Conservation (phyloP, 495 filamentous ascomycete species). For the Monascus purpureus region DNA sequence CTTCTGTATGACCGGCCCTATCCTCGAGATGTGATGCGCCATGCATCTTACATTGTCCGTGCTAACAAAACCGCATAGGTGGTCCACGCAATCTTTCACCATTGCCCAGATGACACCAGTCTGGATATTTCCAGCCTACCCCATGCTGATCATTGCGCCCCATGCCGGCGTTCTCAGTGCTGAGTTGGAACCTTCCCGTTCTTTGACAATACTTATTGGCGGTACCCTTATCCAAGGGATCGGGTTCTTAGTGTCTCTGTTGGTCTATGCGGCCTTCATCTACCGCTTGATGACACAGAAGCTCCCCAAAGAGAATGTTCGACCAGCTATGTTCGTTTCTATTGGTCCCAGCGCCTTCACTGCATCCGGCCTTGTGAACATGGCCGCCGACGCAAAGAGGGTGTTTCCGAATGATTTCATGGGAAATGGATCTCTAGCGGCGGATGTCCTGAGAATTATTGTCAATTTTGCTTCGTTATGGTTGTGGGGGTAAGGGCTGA, state of each 20-base stretch:
- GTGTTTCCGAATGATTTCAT: conserved; percentile 41
- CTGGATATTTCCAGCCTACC: conserved; percentile 87
- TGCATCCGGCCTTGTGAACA: conserved; percentile 49
- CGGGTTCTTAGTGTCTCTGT: conserved; percentile 71
- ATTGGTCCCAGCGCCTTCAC: conserved; percentile 75
- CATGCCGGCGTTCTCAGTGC: conserved; percentile 53
- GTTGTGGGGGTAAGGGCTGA: conserved; percentile 70
- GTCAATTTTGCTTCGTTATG: conserved; percentile 54
- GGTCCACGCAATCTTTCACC: conserved; percentile 63
- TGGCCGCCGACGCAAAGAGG: conserved; percentile 34
- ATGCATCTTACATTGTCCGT: too few relatives aligned
- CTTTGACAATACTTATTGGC: conserved; percentile 53
- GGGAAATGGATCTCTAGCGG: conserved; percentile 43
- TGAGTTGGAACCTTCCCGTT: conserved; percentile 26
- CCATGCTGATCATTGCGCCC: conserved; percentile 65
- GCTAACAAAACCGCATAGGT: too few relatives aligned
- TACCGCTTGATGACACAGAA: conserved; percentile 90
- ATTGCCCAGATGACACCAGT: conserved; percentile 81
- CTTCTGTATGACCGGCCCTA: conserved; percentile 35
- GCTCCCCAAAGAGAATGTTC: conserved; percentile 57
- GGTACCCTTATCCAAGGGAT: conserved; percentile 67
- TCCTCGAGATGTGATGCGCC: too few relatives aligned
- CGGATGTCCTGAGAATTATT: conserved; percentile 38
- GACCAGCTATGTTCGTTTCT: conserved; percentile 76
- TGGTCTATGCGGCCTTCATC: conserved; percentile 76